Evolutionary conservation across 106 monocot species (phyloP).

Genomic region (Phalaenopsis equestris): DNA sequence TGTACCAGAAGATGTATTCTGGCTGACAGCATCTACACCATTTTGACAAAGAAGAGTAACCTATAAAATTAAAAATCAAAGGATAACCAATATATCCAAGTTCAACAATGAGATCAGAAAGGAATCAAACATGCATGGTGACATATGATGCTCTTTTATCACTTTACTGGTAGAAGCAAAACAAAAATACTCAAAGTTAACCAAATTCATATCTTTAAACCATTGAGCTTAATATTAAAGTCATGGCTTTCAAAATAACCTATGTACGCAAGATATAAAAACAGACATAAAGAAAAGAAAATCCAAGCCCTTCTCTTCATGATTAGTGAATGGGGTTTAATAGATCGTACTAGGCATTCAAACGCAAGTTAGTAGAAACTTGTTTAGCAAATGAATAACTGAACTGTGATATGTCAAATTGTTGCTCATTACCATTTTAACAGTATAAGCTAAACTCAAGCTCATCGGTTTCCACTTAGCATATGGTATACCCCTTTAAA

Average conservation of each 20-base stretch:
- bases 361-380: not conserved
- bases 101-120: not conserved
- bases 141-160: not conserved
- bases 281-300: not conserved
- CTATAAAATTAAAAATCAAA: constrained; percentile 26
- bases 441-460: not conserved
- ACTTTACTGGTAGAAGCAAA: not conserved
- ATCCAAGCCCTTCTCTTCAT: not conserved
- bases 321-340: not conserved
- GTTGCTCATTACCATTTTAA: not conserved
- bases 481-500: not conserved
- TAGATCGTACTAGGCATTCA: not conserved
- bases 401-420: not conserved
- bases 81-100: not conserved
- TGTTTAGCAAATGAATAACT: not conserved
- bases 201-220: not conserved
- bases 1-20: constrained; percentile 43
- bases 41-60: constrained; percentile 90
- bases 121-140: not conserved
- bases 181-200: not conserved
- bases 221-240: not conserved
- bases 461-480: not conserved
- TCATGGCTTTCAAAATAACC: not conserved
- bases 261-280: not conserved
- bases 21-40: constrained; percentile 38